Evolutionary conservation across 2,329 filamentous ascomycete species (phyloP).

Genomic region (Pseudopyricularia javanii): DNA sequence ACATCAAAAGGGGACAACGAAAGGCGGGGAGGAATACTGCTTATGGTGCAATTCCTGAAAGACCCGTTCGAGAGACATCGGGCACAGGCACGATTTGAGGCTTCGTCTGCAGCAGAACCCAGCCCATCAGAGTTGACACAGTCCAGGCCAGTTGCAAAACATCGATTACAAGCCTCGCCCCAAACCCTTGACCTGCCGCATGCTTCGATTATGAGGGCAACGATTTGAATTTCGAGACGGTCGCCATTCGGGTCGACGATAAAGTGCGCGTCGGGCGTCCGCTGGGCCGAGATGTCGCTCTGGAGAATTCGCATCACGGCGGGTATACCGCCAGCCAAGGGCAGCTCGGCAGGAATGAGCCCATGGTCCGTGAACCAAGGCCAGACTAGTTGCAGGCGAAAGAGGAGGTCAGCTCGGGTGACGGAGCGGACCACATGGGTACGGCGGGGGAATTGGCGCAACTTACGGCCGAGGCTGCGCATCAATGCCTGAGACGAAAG

Average conservation of each 20-base stretch:
- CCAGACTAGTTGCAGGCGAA: background rate
- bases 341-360: background rate
- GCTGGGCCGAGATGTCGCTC: background rate
- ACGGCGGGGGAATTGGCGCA: background rate
- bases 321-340: background rate
- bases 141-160: background rate
- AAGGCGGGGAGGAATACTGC: background rate
- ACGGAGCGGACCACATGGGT: background rate
- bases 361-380: background rate
- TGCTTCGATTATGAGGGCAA: background rate
- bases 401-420: background rate
- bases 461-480: background rate
- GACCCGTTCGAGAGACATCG: background rate
- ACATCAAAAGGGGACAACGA: background rate
- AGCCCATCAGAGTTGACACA: background rate
- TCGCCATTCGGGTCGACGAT: background rate
- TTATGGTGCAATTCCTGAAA: background rate
- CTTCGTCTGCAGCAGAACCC: background rate
- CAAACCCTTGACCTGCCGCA: background rate
- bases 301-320: background rate
- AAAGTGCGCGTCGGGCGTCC: background rate
- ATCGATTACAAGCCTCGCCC: background rate
- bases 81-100: background rate
- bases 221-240: background rate
- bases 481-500: background rate